Percentiles rank a stretch among this genome's conserved stretches.
Evolutionary conservation across 306 rosid genomes (phyloP).

Genomic region (Rosa multiflora): DNA sequence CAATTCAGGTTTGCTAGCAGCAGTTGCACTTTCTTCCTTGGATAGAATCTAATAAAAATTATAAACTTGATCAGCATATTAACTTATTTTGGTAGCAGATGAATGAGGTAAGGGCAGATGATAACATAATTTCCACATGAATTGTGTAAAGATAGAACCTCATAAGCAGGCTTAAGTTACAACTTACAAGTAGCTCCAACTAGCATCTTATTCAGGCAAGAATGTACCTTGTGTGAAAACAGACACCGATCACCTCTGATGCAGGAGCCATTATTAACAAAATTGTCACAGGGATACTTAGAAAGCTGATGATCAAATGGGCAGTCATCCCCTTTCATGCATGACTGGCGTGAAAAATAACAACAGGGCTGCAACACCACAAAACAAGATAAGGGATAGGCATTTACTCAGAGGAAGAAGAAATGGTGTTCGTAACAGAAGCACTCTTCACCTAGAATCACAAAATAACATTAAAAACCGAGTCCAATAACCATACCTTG

Average conservation of each 20-base stretch:
- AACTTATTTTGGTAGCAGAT: not conserved
- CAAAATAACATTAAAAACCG: constrained; percentile 7
- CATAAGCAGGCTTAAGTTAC: constrained; percentile 1
- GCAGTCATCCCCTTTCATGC: constrained; percentile 96
- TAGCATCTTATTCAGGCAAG: constrained; percentile 17
- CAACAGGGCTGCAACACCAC: constrained; percentile 70
- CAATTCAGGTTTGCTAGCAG: constrained; percentile 38
- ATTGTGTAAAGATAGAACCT: not conserved
- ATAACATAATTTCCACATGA: not conserved
- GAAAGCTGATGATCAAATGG: constrained; percentile 83
- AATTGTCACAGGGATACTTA: constrained; percentile 73
- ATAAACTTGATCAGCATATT: constrained; percentile 16
- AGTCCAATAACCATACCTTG: constrained; percentile 41
- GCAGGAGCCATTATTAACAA: constrained; percentile 64
- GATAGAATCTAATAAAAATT: constrained; percentile 43
- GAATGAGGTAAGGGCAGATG: not conserved
- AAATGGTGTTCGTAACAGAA: not conserved
- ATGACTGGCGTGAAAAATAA: constrained; percentile 62
- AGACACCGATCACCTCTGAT: constrained; percentile 63
- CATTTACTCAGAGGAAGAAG: not conserved
- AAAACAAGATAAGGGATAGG: constrained; percentile 11
- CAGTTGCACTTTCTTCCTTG: constrained; percentile 39
- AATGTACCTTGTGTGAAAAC: constrained; percentile 81
- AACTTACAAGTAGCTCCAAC: not conserved
- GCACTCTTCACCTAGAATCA: not conserved